These are phyloP conservation scores for Claviceps quebecensis DNA, from an alignment of 2,329 filamentous ascomycete species.

Conservation along the genomic window DNA sequence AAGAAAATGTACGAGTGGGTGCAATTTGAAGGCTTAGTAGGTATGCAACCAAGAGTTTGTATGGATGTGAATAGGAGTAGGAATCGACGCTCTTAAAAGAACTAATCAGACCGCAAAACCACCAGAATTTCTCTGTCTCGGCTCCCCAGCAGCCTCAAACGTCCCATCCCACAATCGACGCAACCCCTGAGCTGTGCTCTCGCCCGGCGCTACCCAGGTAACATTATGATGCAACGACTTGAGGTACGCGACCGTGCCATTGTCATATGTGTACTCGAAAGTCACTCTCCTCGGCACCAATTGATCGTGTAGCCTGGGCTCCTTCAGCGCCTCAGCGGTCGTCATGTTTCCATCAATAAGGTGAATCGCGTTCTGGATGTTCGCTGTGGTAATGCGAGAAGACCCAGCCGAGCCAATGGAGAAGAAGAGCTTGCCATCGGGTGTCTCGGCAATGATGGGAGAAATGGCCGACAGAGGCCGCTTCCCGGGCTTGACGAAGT, in stretches of 20 bases:
- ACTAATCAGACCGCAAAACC: conserved; percentile 37
- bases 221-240: conserved; percentile 57
- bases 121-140: conserved; percentile 62
- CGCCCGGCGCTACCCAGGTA: conserved; percentile 50
- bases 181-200: conserved; percentile 62
- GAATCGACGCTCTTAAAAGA: no score
- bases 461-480: conserved; percentile 66
- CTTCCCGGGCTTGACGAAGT: conserved; percentile 65
- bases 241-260: conserved; percentile 54
- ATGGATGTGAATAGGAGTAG: neutral
- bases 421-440: conserved; percentile 55
- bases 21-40: no score
- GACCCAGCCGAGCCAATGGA: conserved; percentile 69
- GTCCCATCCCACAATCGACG: conserved; percentile 45
- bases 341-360: conserved; percentile 55
- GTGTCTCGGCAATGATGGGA: conserved; percentile 60
- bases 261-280: conserved; percentile 64
- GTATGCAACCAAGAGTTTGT: no score
- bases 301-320: conserved; percentile 71
- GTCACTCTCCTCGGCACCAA: conserved; percentile 52
- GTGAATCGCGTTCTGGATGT: conserved; percentile 63
- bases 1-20: no score
- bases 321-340: conserved; percentile 46
- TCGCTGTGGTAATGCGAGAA: conserved; percentile 70
- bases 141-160: conserved; percentile 73